Conservation (phyloP, 495 filamentous ascomycete species). For the Penicillium roqueforti region DNA sequence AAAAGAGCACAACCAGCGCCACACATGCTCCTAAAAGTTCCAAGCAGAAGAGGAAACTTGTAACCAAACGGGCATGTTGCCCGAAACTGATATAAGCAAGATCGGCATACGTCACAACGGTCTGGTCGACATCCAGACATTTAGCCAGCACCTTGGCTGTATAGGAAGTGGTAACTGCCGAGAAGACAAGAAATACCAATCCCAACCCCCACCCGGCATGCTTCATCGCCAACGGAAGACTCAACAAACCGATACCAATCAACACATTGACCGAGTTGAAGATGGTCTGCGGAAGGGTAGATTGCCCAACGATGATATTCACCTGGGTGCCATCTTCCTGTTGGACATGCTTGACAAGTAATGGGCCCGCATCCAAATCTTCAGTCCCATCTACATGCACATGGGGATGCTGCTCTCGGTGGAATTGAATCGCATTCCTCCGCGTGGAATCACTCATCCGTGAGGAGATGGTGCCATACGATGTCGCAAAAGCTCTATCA, state of each 20-base stretch:
- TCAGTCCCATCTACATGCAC: slow-evolving; percentile 37
- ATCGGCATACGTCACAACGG: slow-evolving; percentile 83
- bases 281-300: slow-evolving; percentile 88
- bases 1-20: slow-evolving; percentile 88
- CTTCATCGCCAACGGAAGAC: slow-evolving; percentile 82
- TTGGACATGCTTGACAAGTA: slow-evolving; percentile 82
- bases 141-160: slow-evolving; percentile 83
- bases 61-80: slow-evolving; percentile 70
- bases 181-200: slow-evolving; percentile 65
- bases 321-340: slow-evolving; percentile 81
- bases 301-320: slow-evolving; percentile 80
- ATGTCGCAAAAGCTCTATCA: slow-evolving; percentile 67
- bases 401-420: slow-evolving; percentile 72
- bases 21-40: slow-evolving; percentile 88
- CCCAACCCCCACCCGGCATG: slow-evolving; percentile 91
- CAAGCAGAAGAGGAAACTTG: slow-evolving; percentile 79
- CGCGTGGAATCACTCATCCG: slow-evolving; percentile 65
- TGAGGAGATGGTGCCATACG: slow-evolving; percentile 73
- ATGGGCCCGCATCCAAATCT: slow-evolving; percentile 69
- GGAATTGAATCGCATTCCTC: slow-evolving; percentile 65
- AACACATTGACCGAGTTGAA: slow-evolving; percentile 97
- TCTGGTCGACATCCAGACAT: slow-evolving; percentile 83
- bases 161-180: slow-evolving; percentile 73
- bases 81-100: slow-evolving; percentile 91
- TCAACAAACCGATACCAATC: slow-evolving; percentile 86